Base-by-base conservation (phyloP, 2,329 filamentous ascomycete species). In the Rhexocercosporidium sp. region DNA sequence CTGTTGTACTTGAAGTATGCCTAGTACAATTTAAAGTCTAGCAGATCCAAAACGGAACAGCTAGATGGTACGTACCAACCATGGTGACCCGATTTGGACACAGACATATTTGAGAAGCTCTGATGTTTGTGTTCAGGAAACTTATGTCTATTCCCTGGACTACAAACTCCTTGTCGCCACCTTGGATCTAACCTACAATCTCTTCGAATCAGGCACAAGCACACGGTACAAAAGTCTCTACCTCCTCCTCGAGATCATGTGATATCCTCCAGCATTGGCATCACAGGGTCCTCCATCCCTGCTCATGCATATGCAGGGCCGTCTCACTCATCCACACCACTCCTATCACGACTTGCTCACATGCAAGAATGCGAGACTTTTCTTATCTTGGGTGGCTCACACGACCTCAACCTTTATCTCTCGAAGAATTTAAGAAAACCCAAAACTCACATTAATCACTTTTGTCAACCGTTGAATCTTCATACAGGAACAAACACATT, bases 301-400 rank as follows among this genome's bases (percentile, higher is more conserved):
- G 53, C n/a, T 22, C 53, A 57, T 39, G 53, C 53, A 57, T 57
- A 57, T 57, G 53, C 53, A 57, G 31, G 51, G 53, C 25, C 53
- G 12, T 37, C 31, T 37, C 53, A 57, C 49, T 53, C 49, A 57
- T 39, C 18, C 31, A 25, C 31, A 49, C 46, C 25, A 37, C 27
- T 22, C 27, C 53, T 57, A 57, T 57, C 53, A 25, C n/a, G 31
- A 57, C 31, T 22, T 57, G 31, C 53, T 57, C 53, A 57, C 53
- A 57, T 57, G 53, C 53, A 1, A 22, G 31, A 57, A 57, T 57
- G 53, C 53, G 7, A 22, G 31, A 57, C 53, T 37, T 57, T 11
- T n/a, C 53, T 57, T 57, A 57, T 57, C 53, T 57, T 3, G 39
- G 8, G 22, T 20, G 34, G 53, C 53, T 57, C 53, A 57, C 53